Conservation (phyloP, 2,329 filamentous ascomycete genomes). For the Talaromyces sp. region DNA sequence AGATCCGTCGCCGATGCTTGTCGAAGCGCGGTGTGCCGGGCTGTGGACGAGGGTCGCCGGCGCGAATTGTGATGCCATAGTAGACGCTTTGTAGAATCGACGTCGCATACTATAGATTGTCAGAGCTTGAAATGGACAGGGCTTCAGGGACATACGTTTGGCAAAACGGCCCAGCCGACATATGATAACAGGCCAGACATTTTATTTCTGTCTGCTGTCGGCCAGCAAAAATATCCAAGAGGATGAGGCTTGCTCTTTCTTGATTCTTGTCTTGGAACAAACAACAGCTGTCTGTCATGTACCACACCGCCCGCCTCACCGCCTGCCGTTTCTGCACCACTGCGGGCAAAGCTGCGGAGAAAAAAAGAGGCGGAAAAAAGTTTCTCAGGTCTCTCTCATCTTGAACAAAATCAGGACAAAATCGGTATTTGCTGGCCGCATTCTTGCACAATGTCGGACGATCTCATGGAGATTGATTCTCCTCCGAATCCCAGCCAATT, state of each 20-base stretch:
- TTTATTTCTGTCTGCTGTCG: not conserved
- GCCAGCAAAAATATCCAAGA: not conserved
- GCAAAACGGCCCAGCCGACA: conserved; percentile 58
- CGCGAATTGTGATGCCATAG: conserved; percentile 84
- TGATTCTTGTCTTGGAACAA: no score
- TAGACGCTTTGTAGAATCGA: conserved; percentile 73
- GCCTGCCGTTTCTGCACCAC: conserved; percentile 17
- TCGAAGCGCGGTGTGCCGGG: conserved; percentile 62
- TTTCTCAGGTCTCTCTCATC: not conserved
- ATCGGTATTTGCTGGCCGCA: conserved; percentile 1
- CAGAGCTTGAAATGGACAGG: not conserved
- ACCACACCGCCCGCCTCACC: conserved; percentile 21
- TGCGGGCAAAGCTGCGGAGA: conserved; percentile 10
- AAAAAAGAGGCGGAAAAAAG: conserved; percentile 15
- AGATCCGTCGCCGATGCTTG: conserved; percentile 73
- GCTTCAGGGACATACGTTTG: conserved; percentile 46
- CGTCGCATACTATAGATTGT: conserved; percentile 62
- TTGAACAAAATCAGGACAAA: not conserved
- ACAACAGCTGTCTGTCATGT: not conserved
- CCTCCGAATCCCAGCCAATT: conserved; percentile 3
- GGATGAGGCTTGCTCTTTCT: not conserved
- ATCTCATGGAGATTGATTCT: conserved; percentile 37
- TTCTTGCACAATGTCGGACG: conserved; percentile 28
- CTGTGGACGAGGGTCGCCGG: conserved; percentile 73
- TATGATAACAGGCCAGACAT: conserved; percentile 49